Evolutionary conservation across 2,329 filamentous ascomycete species (phyloP), one percentile per base, ranked within the genome.

Genomic region (Nannizziopsis arthrosporioides): DNA sequence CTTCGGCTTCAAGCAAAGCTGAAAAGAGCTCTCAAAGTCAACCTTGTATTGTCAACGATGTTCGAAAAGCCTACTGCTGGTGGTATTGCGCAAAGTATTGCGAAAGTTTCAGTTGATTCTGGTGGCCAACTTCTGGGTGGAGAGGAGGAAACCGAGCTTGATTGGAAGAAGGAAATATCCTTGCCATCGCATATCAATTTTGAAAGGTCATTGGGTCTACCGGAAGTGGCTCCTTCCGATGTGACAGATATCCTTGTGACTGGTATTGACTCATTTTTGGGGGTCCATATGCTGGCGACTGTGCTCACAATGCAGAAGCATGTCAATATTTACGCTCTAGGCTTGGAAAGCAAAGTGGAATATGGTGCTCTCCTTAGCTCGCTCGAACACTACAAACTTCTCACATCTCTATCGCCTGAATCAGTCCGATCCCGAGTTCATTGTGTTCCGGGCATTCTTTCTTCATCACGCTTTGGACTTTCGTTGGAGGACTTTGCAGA

Each of bases 181-280:
- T 19, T 50, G 42, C 11, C 38, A 10, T 37, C 42, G 31, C 42
- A 46, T 15, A 45, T 45, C 14, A 31, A 27, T 18, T 15, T 46
- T 5, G 37, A 45, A 31, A 30, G 22, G 35, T 42, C 17, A 43
- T 32, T 10, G 38, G 37, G 18, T 4, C 22, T 14, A 35, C 38
- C 5, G 32, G 36, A 11, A 15, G 40, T 15, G 6, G 14, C n/a
- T 2, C 36, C 36, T 18, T 38, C 36, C 18, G 36, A 50, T 5
- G n/a, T 46, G 18, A 50, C 42, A 6, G 42, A 50, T 27, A 42
- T 50, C n/a, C 48, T 50, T 9, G 41, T 50, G 18, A 50, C 48
- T 15, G 48, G 48, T 14, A 42, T 46, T 7, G 48, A 45, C 10
- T 46, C 48, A 31, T 46, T 50, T 42, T 42, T 45, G 22, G 48